Evolutionary conservation across 2,329 filamentous ascomycete genomes (phyloP).

Genomic region (Pseudogymnoascus sp.): DNA sequence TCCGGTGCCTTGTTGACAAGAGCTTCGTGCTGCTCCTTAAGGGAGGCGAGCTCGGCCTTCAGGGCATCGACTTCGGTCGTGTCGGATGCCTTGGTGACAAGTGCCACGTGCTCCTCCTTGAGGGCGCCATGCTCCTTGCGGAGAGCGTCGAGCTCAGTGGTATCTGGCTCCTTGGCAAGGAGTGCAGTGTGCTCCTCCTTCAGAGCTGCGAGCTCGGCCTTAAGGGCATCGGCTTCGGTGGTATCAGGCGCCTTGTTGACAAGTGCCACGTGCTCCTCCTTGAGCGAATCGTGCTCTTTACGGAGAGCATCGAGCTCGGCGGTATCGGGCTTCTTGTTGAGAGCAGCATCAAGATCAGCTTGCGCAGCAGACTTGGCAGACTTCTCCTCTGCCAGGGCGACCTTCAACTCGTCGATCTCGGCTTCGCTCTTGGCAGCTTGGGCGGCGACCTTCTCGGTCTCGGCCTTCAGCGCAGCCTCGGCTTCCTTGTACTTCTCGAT

Average conservation of each 20-base stretch:
- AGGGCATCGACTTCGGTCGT: constrained; percentile 44
- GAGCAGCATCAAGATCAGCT: constrained; percentile 52
- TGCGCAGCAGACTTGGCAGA: constrained; percentile 35
- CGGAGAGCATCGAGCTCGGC: constrained; percentile 43
- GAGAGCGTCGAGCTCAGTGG: constrained; percentile 38
- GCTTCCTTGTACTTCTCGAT: constrained; percentile 23
- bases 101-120: constrained; percentile 41
- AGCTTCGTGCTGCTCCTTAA: constrained; percentile 39
- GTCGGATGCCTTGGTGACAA: constrained; percentile 48
- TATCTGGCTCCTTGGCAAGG: constrained; percentile 26
- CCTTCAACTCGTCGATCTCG: constrained; percentile 24
- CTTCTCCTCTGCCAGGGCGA: constrained; percentile 34
- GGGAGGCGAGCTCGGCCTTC: constrained; percentile 30
- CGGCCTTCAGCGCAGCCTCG: constrained; percentile 36
- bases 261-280: constrained; percentile 44
- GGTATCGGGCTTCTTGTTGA: constrained; percentile 49
- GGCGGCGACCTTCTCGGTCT: constrained; percentile 40
- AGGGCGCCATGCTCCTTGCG: constrained; percentile 34
- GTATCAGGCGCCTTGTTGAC: constrained; percentile 47
- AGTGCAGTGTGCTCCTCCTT: constrained; percentile 41
- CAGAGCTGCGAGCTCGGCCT: constrained; percentile 41
- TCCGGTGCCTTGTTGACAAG: constrained; percentile 45
- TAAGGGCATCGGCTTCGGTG: constrained; percentile 45
- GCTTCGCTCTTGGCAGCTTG: constrained; percentile 18
- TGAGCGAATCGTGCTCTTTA: constrained; percentile 24